A percentile compares a stretch with the other conserved stretches of the same genome.
Conservation (phyloP, 345 rosid genomes). For the Acer yangbiense region DNA sequence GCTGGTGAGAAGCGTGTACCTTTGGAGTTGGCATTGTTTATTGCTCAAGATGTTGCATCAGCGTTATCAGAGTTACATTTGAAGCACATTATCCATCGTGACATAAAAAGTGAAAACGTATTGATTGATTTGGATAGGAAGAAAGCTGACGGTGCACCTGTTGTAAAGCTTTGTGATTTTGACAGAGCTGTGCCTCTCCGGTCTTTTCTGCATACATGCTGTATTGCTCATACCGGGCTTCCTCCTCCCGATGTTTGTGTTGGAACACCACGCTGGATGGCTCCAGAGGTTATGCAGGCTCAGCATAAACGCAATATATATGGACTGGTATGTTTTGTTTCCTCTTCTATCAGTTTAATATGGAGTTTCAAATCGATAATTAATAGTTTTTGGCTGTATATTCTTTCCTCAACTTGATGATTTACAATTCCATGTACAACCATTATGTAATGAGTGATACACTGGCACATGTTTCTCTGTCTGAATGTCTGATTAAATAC, state of each 20-base stretch:
- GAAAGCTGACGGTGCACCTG: constrained; percentile 56
- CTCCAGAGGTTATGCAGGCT: constrained; percentile 86
- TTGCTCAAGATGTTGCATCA: constrained; percentile 75
- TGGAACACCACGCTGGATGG: constrained; percentile 99
- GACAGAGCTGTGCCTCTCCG: constrained; percentile 91
- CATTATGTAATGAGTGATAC: not conserved
- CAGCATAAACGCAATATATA: constrained; percentile 62
- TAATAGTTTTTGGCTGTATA: not conserved
- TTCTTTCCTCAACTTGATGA: not conserved
- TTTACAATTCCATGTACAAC: not conserved
- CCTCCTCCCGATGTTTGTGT: constrained; percentile 87
- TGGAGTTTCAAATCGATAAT: not conserved
- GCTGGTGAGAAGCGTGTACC: constrained; percentile 69
- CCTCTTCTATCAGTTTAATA: not conserved
- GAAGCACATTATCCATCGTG: constrained; percentile 91
- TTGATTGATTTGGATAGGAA: constrained; percentile 72
- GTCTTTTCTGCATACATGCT: constrained; percentile 74
- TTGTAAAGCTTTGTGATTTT: constrained; percentile 91
- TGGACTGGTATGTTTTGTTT: constrained; percentile 66
- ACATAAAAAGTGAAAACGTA: constrained; percentile 90
- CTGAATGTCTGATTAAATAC: not conserved
- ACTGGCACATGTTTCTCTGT: not conserved
- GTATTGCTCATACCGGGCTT: constrained; percentile 78
- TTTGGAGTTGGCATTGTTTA: constrained; percentile 58
- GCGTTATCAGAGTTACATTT: constrained; percentile 85